phyloP scores from a whole-genome alignment of 345 rosid genomes.

The thale cress (Arabidopsis thaliana) region TAIR10.1 NC_003070.9:24183001-24183500 shows the following conservation, averaged over 20 bases:
- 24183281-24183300: constrained; percentile 37
- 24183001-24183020: constrained; percentile 12
- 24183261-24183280: constrained; percentile 41
- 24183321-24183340: background rate
- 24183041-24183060: background rate
- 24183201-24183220: constrained; percentile 21
- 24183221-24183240: constrained; percentile 31
- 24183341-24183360: background rate
- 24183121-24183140: constrained; percentile 29
- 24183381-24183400: background rate
- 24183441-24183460: no score
- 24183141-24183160: constrained; percentile 9
- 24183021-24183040: background rate
- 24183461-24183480: no score
- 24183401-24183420: background rate
- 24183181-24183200: constrained; percentile 2
- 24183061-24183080: background rate
- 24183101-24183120: constrained; percentile 17
- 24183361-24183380: background rate
- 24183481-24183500: no score
- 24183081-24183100: constrained; percentile 26
- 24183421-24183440: background rate
- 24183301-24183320: background rate
- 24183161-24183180: background rate
- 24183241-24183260: constrained; percentile 25